phyloP scores from a whole-genome alignment of 495 filamentous ascomycete species.

The Penicillium coffeae region DNA sequence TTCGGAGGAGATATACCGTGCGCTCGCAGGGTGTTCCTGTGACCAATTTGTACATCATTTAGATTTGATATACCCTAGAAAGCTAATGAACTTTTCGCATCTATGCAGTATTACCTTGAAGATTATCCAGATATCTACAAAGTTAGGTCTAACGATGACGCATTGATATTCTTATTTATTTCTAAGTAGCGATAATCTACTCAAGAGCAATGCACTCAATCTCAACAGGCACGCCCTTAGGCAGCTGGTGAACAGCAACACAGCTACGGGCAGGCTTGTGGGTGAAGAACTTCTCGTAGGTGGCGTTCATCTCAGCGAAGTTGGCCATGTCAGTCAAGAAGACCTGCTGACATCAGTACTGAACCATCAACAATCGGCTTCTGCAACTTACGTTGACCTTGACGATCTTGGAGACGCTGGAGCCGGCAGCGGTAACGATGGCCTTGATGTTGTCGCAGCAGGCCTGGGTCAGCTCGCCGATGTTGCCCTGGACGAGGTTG shows the following conservation, averaged over 20 bases:
- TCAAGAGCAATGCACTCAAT: constrained; percentile 80
- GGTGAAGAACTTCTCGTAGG: constrained; percentile 82
- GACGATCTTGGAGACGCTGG: constrained; percentile 68
- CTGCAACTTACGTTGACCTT: constrained; percentile 56
- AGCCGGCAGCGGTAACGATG: constrained; percentile 73
- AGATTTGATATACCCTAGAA: constrained; percentile 17
- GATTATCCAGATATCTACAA: too few relatives aligned
- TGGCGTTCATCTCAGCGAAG: constrained; percentile 82
- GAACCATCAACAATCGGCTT: not conserved
- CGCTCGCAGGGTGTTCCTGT: constrained; percentile 77
- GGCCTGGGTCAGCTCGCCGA: constrained; percentile 68
- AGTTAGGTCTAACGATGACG: too few relatives aligned
- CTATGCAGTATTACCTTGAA: too few relatives aligned
- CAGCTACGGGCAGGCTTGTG: constrained; percentile 92
- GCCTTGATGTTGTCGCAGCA: constrained; percentile 77
- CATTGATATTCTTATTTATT: not conserved
- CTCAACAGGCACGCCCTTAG: constrained; percentile 86
- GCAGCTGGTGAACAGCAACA: constrained; percentile 84
- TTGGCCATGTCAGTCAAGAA: constrained; percentile 83
- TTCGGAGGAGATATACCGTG: constrained; percentile 75
- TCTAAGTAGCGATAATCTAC: constrained; percentile 16
- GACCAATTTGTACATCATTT: constrained; percentile 73
- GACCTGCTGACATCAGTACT: constrained; percentile 40
- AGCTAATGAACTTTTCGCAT: not conserved
- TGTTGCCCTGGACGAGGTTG: constrained; percentile 69